Conservation (phyloP, 495 filamentous ascomycete genomes). For the Podospora pseudocomata region DNA sequence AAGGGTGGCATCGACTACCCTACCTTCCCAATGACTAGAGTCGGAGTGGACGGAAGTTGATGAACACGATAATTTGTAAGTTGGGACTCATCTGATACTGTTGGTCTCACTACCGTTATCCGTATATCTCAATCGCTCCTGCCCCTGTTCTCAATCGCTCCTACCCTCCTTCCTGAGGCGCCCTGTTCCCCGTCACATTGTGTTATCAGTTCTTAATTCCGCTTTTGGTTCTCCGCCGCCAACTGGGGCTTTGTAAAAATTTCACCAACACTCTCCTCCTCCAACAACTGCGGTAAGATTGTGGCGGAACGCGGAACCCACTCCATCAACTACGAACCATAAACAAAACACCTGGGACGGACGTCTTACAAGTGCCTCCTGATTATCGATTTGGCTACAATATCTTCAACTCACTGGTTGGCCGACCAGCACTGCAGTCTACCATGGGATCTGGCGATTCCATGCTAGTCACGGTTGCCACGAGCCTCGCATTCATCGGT, state of each 20-base stretch:
- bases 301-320: background rate
- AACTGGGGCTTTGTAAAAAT: background rate
- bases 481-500: conserved; percentile 36
- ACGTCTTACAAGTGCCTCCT: background rate
- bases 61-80: background rate
- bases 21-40: background rate
- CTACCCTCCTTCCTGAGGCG: background rate
- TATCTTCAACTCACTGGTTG: background rate
- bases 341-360: background rate
- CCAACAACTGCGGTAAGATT: background rate
- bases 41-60: background rate
- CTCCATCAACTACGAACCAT: background rate
- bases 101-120: background rate
- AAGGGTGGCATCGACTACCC: background rate
- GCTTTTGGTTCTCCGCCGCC: background rate
- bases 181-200: background rate
- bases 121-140: background rate
- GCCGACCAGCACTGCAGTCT: background rate
- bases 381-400: too few relatives aligned
- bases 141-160: background rate
- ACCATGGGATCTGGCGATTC: conserved; percentile 33
- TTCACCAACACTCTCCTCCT: background rate
- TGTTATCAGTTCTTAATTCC: background rate
- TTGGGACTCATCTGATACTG: background rate
- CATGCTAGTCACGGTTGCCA: conserved; percentile 29